Base-by-base conservation (phyloP, 768 basidiomycete genomes). In the Kondoa malvinella region DNA sequence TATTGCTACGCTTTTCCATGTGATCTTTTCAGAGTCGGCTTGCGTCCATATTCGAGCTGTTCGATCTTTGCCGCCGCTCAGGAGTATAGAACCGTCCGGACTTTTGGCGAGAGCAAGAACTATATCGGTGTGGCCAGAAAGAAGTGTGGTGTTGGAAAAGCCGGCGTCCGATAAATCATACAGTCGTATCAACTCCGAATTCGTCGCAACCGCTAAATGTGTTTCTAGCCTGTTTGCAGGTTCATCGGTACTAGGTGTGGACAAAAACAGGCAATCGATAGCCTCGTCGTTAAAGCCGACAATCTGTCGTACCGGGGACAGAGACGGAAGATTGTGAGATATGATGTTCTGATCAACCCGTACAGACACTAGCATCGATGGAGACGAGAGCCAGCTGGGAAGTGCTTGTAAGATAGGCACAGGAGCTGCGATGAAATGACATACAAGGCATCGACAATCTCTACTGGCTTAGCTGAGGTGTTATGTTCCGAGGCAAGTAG, bases 241-340 rank as follows among this genome's bases (percentile, higher is more conserved):
- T 74, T 70, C 31, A 71, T 72, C 4, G 71, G 71, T 40, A 27
- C 67, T 30, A 29, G 73, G n/a, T 33, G 81, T 75, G 58, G 83
- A 83, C 68, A 99, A 81, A 78, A 92, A 89, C 30, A 83, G 81
- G 2, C 86, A 83, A 73, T 97, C 95, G 64, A 96, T 87, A 72
- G 97, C 92, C 77, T 97, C 94, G 77, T 99, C 95, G 76, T 97
- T 97, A 81, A 87, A 99, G 0, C 95, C 95, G 73, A 97, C 85
- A 72, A 97, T 78, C 73, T 96, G 94, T 21, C 88, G 86, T 81
- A 79, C 29, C 88, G 78, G 8, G 81, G 79, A 33, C 81, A 81
- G 0, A 83, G 83, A 30, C n/a, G 80, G 76, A 4, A 94, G 79
- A 1, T 89, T 91, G 77, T 92, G 85, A 78, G 90, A 90, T 60